Conservation (phyloP, 192 early-diverging fungal species). For the Thoreauomyces humboldtii region DNA sequence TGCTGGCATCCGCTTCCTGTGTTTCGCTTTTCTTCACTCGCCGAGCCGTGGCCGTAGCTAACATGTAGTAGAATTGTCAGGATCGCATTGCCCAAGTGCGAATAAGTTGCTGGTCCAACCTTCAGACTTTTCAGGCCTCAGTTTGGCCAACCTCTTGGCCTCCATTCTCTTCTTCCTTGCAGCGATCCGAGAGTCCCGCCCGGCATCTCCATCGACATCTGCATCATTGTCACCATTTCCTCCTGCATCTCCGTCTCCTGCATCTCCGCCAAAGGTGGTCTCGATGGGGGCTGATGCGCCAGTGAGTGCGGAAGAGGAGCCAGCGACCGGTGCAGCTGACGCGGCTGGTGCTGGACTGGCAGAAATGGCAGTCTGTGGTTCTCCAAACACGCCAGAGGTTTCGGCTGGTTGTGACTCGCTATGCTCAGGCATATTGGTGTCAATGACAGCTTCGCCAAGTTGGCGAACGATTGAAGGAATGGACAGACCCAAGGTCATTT, state of each 20-base stretch:
- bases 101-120: slow-evolving; percentile 15
- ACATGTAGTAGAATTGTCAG: background rate
- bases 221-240: background rate
- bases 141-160: slow-evolving; percentile 36
- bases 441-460: no score
- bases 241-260: background rate
- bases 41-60: background rate
- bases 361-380: no score
- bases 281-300: no score
- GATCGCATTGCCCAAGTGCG: background rate
- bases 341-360: no score
- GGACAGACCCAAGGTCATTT: no score
- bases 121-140: slow-evolving; percentile 44
- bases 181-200: slow-evolving; percentile 46
- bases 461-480: no score
- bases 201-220: slow-evolving; percentile 9
- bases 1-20: slow-evolving; percentile 40
- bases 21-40: slow-evolving; percentile 40
- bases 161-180: slow-evolving; percentile 47
- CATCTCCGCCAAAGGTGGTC: no score
- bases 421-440: no score
- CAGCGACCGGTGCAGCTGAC: no score
- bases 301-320: no score
- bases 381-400: no score
- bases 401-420: no score